These are phyloP conservation scores for Phaeosphaeriaceae sp. DNA, from an alignment of 2,329 filamentous ascomycete genomes.

Conservation along the genomic window DNA sequence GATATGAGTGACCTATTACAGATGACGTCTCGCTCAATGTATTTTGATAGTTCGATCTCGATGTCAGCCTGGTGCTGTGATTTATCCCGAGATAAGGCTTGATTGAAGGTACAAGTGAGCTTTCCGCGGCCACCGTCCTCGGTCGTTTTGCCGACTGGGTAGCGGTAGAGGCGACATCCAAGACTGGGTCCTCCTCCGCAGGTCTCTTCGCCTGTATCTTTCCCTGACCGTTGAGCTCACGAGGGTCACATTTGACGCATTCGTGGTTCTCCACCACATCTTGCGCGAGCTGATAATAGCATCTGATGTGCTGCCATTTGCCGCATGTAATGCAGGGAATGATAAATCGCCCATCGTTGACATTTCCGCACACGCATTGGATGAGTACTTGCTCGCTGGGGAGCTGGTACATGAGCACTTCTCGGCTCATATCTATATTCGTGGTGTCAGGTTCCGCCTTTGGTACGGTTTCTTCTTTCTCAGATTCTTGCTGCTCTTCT, in stretches of 20 bases:
- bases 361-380: constrained; percentile 6
- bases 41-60: not conserved
- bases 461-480: not conserved
- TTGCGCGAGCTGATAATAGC: constrained; percentile 9
- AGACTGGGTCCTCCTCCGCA: not conserved
- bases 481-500: not conserved
- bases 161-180: not conserved
- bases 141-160: not conserved
- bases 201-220: not conserved
- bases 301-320: constrained; percentile 10
- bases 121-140: not conserved
- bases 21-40: not conserved
- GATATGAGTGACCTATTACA: not conserved
- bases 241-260: constrained; percentile 3
- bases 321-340: constrained; percentile 9
- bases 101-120: not conserved
- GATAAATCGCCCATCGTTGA: constrained; percentile 7
- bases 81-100: not conserved
- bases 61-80: not conserved
- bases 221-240: not conserved
- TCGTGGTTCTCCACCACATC: constrained; percentile 9
- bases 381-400: constrained; percentile 1
- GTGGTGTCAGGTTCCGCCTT: not conserved
- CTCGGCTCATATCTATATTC: not conserved
- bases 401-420: not conserved